Evolutionary conservation across 2,329 filamentous ascomycete species (phyloP).

Genomic region (Penicillium sp.): DNA sequence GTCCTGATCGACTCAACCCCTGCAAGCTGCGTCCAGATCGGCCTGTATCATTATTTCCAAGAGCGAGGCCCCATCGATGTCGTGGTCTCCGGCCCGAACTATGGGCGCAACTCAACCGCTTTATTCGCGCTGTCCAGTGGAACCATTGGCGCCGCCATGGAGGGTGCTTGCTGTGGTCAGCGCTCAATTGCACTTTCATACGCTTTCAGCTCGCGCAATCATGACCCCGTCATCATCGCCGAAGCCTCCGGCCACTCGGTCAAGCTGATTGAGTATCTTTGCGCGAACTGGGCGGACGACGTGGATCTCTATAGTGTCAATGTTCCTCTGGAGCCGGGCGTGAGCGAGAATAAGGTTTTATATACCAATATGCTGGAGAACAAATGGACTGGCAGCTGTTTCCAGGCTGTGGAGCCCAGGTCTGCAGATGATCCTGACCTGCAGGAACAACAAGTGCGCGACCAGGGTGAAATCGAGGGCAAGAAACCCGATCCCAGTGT

Average conservation of each 20-base stretch:
- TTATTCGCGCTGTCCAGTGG: slow-evolving; percentile 77
- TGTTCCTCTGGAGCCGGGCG: slow-evolving; percentile 77
- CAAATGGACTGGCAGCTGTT: slow-evolving; percentile 86
- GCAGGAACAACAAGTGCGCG: slow-evolving; percentile 73
- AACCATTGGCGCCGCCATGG: slow-evolving; percentile 74
- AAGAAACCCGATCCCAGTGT: slow-evolving; percentile 26
- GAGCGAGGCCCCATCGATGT: slow-evolving; percentile 72
- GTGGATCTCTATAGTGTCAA: slow-evolving; percentile 91
- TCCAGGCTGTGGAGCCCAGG: slow-evolving; percentile 71
- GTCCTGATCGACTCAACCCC: slow-evolving; percentile 79
- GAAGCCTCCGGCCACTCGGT: slow-evolving; percentile 75
- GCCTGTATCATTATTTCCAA: slow-evolving; percentile 75
- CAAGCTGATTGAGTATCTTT: slow-evolving; percentile 75
- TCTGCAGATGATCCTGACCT: slow-evolving; percentile 62
- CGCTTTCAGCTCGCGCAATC: slow-evolving; percentile 83
- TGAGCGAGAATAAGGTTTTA: slow-evolving; percentile 71
- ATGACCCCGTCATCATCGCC: slow-evolving; percentile 78
- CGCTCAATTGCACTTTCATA: slow-evolving; percentile 82
- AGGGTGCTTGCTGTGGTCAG: slow-evolving; percentile 70
- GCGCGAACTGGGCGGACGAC: slow-evolving; percentile 69
- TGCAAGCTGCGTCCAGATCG: slow-evolving; percentile 79
- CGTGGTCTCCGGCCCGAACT: slow-evolving; percentile 79
- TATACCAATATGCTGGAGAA: slow-evolving; percentile 90
- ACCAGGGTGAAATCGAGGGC: slow-evolving; percentile 55
- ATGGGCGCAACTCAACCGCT: slow-evolving; percentile 78